Evolutionary conservation across 2,329 filamentous ascomycete species (phyloP).

Genomic region (Nigrograna mackinnonii): DNA sequence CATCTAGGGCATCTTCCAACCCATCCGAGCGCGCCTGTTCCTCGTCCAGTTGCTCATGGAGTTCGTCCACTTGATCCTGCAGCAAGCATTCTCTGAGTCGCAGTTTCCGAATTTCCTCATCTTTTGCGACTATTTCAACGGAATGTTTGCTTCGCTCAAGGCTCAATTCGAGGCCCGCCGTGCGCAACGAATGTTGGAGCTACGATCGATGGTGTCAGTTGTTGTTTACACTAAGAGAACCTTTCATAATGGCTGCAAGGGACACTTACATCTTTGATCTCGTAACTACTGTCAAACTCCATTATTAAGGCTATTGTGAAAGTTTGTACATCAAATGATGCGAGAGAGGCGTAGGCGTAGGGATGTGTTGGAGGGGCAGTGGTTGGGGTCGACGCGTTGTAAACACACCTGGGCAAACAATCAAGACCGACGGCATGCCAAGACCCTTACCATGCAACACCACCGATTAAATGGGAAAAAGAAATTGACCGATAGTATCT

Average conservation of each 20-base stretch:
- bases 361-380: conserved; percentile 21
- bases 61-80: conserved; percentile 71
- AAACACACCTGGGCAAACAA: too few species aligned
- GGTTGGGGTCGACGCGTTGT: conserved; percentile 30
- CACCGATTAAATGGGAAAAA: too few species aligned
- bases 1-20: conserved; percentile 55
- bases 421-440: too few species aligned
- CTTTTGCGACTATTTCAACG: conserved; percentile 69
- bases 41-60: conserved; percentile 66
- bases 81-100: conserved; percentile 68
- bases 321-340: conserved; percentile 20
- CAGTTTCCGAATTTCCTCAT: conserved; percentile 74
- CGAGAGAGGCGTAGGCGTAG: conserved; percentile 8
- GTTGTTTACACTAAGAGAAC: neutral
- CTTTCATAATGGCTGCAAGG: neutral
- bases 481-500: too few species aligned
- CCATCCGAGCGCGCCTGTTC: conserved; percentile 64
- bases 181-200: conserved; percentile 56
- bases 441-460: too few species aligned
- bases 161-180: conserved; percentile 65
- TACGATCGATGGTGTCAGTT: conserved; percentile 18
- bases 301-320: conserved; percentile 27
- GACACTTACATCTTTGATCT: conserved; percentile 39
- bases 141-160: conserved; percentile 69
- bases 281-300: conserved; percentile 27